Evolutionary conservation across 805 yeast species (phyloP).

Genomic region (Nakazawaea pomicola): DNA sequence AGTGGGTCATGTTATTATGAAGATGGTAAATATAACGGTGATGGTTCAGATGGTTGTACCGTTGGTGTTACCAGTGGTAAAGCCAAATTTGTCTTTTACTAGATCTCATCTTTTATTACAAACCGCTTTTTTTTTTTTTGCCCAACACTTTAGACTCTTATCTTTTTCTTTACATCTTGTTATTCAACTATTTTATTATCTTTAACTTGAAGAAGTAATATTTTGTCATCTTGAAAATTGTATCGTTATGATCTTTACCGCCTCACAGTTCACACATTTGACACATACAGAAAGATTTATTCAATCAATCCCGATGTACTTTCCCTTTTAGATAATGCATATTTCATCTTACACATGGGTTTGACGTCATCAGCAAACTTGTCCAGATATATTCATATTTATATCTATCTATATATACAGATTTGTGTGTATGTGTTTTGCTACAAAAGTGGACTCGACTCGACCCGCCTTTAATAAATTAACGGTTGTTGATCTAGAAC

Average conservation of each 20-base stretch:
- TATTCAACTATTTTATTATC: background rate
- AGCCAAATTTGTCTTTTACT: conserved; percentile 78
- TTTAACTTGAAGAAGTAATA: no score
- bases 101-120: background rate
- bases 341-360: no score
- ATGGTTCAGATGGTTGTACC: conserved; percentile 85
- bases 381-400: background rate
- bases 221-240: no score
- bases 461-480: no score
- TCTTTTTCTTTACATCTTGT: background rate
- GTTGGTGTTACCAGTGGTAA: conserved; percentile 81
- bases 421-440: background rate
- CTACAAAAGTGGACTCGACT: no score
- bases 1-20: conserved; percentile 78
- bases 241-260: no score
- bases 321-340: no score
- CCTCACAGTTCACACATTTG: no score
- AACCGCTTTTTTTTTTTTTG: background rate
- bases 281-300: no score
- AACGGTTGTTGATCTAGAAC: no score
- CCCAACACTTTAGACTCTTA: background rate
- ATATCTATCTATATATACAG: background rate
- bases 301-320: no score
- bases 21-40: conserved; percentile 68
- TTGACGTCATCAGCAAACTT: no score